These are phyloP conservation scores for Olyra latifolia DNA, from an alignment of 176 grass and related monocot genomes.

Conservation along the genomic window DNA sequence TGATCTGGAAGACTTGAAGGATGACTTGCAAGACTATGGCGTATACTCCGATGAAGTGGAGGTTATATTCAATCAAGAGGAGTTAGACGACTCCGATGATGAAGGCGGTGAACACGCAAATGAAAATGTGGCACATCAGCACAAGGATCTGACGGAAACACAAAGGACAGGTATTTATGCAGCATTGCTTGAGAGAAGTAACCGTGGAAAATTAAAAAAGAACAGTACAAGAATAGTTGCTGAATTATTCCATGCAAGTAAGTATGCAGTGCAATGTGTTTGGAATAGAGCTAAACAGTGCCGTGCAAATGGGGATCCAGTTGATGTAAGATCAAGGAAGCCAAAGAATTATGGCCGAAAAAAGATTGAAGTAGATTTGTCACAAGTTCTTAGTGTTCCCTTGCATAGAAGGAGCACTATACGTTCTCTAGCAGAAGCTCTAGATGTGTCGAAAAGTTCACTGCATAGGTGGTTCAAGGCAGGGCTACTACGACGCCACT, in stretches of 20 bases:
- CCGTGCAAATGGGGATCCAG: neutral
- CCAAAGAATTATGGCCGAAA: neutral
- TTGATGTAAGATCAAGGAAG: neutral
- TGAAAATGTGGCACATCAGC: neutral
- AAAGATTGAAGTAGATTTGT: neutral
- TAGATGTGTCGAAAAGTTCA: too few relatives aligned
- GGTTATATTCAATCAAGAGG: neutral
- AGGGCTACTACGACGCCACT: neutral
- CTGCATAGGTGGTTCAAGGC: neutral
- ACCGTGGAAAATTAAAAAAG: neutral
- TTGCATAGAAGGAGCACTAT: neutral
- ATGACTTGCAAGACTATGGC: too few relatives aligned
- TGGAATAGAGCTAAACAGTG: neutral
- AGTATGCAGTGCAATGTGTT: neutral
- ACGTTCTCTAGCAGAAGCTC: neutral
- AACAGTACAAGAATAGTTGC: neutral
- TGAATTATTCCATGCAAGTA: neutral
- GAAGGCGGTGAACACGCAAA: neutral
- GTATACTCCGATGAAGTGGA: neutral
- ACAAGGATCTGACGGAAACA: neutral
- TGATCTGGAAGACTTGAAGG: too few relatives aligned
- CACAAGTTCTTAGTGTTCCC: neutral
- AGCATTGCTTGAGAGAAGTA: neutral
- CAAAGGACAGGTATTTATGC: neutral
- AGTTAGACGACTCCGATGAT: neutral